Evolutionary conservation across 257 asterid genomes (phyloP).

Genomic region (Rehmannia glutinosa): DNA sequence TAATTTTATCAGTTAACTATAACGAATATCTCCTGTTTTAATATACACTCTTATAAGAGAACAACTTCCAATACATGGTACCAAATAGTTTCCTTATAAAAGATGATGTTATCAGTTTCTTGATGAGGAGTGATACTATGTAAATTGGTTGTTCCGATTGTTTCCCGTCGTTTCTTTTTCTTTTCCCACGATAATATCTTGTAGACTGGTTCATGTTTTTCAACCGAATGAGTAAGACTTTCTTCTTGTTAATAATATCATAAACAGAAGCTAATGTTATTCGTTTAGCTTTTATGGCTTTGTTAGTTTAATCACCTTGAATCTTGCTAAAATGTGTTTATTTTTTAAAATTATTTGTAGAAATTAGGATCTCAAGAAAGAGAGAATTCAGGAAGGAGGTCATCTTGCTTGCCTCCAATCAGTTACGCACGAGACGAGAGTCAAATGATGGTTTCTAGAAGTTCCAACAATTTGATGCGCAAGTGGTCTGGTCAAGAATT

Average conservation of each 20-base stretch:
- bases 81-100: neutral
- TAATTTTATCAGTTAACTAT: neutral
- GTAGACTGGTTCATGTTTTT: conserved; percentile 3
- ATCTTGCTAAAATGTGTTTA: conserved; percentile 21
- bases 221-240: neutral
- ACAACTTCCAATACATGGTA: neutral
- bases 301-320: conserved; percentile 15
- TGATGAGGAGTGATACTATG: neutral
- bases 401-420: conserved; percentile 47
- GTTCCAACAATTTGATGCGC: conserved; percentile 58
- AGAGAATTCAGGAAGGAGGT: conserved; percentile 68
- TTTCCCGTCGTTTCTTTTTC: neutral
- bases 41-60: neutral
- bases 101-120: neutral
- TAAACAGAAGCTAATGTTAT: neutral
- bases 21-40: neutral
- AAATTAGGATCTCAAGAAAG: conserved; percentile 81
- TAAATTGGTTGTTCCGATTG: neutral
- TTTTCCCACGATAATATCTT: neutral
- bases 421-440: conserved; percentile 67
- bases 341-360: conserved; percentile 29
- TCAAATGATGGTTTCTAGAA: conserved; percentile 52
- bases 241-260: neutral
- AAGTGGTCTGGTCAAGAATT: conserved; percentile 69
- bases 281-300: neutral